Evolutionary conservation across 2,329 filamentous ascomycete species (phyloP).

Genomic region (Exophiala alcalophila): DNA sequence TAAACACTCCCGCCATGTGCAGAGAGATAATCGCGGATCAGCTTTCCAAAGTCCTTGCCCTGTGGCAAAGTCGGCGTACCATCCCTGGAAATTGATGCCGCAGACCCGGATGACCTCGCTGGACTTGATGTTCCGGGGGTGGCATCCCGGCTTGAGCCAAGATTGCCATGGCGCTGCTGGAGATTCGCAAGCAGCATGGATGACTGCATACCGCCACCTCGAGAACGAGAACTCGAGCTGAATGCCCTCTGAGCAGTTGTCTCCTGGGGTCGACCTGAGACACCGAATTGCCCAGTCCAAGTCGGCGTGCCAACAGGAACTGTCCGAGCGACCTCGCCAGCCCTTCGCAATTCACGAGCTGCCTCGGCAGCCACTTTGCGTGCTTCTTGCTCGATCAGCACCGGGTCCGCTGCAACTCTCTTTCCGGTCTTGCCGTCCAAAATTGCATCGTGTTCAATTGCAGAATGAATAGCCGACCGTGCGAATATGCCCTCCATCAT

Average conservation of each 20-base stretch:
- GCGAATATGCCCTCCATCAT: constrained; percentile 89
- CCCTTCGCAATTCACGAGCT: constrained; percentile 69
- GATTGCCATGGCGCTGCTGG: constrained; percentile 53
- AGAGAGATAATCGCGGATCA: constrained; percentile 76
- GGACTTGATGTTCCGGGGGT: constrained; percentile 27
- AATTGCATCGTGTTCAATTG: constrained; percentile 89
- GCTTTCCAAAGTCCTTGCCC: constrained; percentile 62
- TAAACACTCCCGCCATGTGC: constrained; percentile 74
- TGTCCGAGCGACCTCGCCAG: constrained; percentile 67
- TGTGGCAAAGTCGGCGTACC: constrained; percentile 37
- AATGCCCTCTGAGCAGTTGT: constrained; percentile 48
- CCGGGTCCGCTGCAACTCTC: constrained; percentile 68
- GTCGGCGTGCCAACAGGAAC: constrained; percentile 83
- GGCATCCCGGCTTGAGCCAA: constrained; percentile 12
- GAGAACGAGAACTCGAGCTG: constrained; percentile 28
- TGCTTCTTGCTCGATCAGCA: constrained; percentile 78
- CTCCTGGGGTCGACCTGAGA: constrained; percentile 66
- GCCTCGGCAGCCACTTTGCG: constrained; percentile 74
- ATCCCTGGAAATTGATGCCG: constrained; percentile 21
- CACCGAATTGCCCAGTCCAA: constrained; percentile 85
- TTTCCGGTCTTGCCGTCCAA: constrained; percentile 65
- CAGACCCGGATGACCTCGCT: constrained; percentile 27
- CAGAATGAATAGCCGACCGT: constrained; percentile 80
- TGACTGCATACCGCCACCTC: constrained; percentile 33
- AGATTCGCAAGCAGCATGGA: constrained; percentile 57